phyloP scores from a whole-genome alignment of 176 grass and related monocot genomes.

The Carex cristatella region DNA sequence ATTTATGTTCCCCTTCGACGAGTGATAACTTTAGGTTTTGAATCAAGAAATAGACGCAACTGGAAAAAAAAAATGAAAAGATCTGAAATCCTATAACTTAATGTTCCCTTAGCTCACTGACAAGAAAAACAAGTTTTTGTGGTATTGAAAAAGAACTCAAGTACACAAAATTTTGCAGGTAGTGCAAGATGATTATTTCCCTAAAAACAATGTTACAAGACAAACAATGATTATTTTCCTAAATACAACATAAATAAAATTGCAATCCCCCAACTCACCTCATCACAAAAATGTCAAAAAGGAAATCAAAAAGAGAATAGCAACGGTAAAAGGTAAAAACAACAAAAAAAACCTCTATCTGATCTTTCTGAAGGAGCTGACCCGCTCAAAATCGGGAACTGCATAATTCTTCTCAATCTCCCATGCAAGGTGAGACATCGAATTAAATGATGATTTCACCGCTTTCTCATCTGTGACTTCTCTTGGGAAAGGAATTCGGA shows the following conservation, averaged over 20 bases:
- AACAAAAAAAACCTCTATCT: slow-evolving; percentile 34
- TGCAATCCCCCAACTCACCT: slow-evolving; percentile 1
- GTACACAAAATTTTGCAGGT: background rate
- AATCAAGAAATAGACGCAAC: background rate
- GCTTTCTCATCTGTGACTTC: slow-evolving; percentile 79
- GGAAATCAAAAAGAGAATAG: background rate
- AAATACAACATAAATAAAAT: background rate
- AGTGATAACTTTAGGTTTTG: background rate
- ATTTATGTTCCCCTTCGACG: too few species aligned
- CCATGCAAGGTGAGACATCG: slow-evolving; percentile 95
- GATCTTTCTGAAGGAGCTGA: slow-evolving; percentile 57
- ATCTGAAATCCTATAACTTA: background rate
- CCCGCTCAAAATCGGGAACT: slow-evolving; percentile 68
- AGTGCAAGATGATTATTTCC: slow-evolving; percentile 12
- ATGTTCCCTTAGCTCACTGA: background rate
- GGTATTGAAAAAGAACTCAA: background rate
- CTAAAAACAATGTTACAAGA: background rate
- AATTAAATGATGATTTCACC: slow-evolving; percentile 89
- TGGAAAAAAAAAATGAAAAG: background rate
- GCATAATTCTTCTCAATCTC: slow-evolving; percentile 76
- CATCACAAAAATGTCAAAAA: background rate
- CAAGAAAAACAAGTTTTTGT: background rate
- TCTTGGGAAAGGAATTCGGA: slow-evolving; percentile 70
- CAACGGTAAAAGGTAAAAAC: background rate
- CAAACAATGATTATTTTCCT: slow-evolving; percentile 2